Base-by-base conservation (phyloP, 176 grass and related monocot species). In the Ampelocalamus luodianensis region DNA sequence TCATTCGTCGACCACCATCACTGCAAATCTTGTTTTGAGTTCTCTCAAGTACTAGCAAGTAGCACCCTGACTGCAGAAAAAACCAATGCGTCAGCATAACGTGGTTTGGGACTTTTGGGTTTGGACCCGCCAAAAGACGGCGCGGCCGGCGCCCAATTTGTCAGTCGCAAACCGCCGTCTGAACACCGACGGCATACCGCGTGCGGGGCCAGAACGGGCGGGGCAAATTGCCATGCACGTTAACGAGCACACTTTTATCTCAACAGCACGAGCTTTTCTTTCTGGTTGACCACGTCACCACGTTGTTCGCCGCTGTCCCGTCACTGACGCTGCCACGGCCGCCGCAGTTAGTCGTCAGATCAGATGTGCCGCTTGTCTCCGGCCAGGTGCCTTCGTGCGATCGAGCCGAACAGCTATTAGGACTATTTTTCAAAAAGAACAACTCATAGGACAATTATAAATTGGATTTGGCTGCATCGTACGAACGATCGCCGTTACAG, bases 401-500 rank as follows among this genome's bases (percentile, higher is more conserved):
- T 74, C 9, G 5, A 4, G 27, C 2, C 42, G 12, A 85, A 81
- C 83, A 26, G 23, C 64, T 17, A 42, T 2, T 3, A 65, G 44
- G 55, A 70, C 55, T n/a, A 79, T 77, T 68, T 3, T 34, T 34
- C 32, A 34, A 34, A 34, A 71, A 10, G 10, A 45, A 45, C 10
- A 12, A 45, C 71, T 23, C 53, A 5, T 8, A 65, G 56, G 24
- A 72, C 48, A 36, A 69, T 78, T 63, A 53, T 63, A 55, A 77
- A 38, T 11, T 51, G 65, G 72, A 71, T 72, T 65, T 65, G 72
- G 53, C 20, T 62, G 18, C 39, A 48, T 36, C 32, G 60, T 12
- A 62, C 68, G 75, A 65, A 36, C 26, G 14, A 46, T 11, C 55
- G 58, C 20, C 69, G 76, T 65, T 75, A 72, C 88, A 79, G 84